Conservation (phyloP, 2,329 filamentous ascomycete genomes). For the Xylariaceae sp. region DNA sequence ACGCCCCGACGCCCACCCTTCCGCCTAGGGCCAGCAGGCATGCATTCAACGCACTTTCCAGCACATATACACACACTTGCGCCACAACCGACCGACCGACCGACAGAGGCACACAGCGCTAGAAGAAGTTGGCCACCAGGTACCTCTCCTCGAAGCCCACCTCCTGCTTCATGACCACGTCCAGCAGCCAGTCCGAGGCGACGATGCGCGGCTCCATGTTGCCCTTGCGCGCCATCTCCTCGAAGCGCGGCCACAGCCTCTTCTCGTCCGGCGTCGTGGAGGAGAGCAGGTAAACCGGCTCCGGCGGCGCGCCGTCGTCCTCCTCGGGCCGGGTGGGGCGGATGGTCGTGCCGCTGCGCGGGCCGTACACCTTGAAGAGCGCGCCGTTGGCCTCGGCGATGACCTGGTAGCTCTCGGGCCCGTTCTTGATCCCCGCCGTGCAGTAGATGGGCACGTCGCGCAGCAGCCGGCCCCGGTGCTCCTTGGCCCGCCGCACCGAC, state of each 20-base stretch:
- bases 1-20: too few relatives aligned
- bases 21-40: too few relatives aligned
- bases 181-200: constrained; percentile 79
- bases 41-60: too few relatives aligned
- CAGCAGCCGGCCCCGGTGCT: constrained; percentile 71
- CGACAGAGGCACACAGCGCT: constrained; percentile 2
- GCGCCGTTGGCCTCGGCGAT: constrained; percentile 89
- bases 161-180: constrained; percentile 82
- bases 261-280: constrained; percentile 60
- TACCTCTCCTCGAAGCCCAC: constrained; percentile 61
- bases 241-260: constrained; percentile 72
- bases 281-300: constrained; percentile 78
- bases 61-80: too few relatives aligned
- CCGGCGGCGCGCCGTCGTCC: constrained; percentile 52
- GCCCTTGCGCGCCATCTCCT: constrained; percentile 67
- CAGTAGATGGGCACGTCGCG: constrained; percentile 75
- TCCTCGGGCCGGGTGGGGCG: constrained; percentile 55
- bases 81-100: too few relatives aligned
- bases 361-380: constrained; percentile 68
- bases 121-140: constrained; percentile 39
- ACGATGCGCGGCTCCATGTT: constrained; percentile 79
- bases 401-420: constrained; percentile 73
- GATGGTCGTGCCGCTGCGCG: constrained; percentile 61
- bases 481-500: constrained; percentile 61
- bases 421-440: constrained; percentile 70